phyloP scores from a whole-genome alignment of 2,329 filamentous ascomycete species.

The Parasarocladium wereldwijsianum region DNA sequence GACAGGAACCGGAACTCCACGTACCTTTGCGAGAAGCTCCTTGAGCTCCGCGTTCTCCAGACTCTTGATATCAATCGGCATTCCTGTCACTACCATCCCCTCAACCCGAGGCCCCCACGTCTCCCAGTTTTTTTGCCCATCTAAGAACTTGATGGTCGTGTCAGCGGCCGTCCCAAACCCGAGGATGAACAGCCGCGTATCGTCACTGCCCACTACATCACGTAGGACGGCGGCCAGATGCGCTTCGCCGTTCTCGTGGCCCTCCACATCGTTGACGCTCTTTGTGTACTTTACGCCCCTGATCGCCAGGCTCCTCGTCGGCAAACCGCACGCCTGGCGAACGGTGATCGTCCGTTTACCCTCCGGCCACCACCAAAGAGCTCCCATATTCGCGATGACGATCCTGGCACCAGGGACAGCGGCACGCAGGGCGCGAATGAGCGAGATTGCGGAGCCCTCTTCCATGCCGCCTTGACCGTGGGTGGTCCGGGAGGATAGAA shows the following conservation, averaged over 20 bases:
- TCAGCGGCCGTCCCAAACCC: constrained; percentile 27
- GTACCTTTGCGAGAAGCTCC: constrained; percentile 35
- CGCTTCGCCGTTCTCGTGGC: constrained; percentile 37
- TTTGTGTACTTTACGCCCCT: constrained; percentile 33
- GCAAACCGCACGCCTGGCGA: constrained; percentile 39
- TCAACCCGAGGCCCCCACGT: constrained; percentile 27
- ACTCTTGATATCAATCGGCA: constrained; percentile 22
- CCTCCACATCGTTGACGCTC: constrained; percentile 44
- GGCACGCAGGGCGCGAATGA: constrained; percentile 34
- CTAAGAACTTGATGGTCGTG: constrained; percentile 41
- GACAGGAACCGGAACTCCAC: constrained; percentile 8
- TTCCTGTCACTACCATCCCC: constrained; percentile 35
- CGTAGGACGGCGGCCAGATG: constrained; percentile 60
- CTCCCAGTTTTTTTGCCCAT: constrained; percentile 35
- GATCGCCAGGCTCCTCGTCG: constrained; percentile 49
- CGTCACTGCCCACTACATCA: constrained; percentile 57
- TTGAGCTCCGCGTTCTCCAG: constrained; percentile 30
- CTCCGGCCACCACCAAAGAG: constrained; percentile 62
- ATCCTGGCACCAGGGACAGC: constrained; percentile 34
- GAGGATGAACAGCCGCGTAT: too few species aligned
- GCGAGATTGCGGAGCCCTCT: constrained; percentile 53
- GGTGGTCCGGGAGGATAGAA: constrained; percentile 56
- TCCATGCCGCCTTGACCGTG: constrained; percentile 50
- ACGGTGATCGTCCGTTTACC: constrained; percentile 44
- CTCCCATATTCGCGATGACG: constrained; percentile 64